These are phyloP conservation scores for Endogone sp. DNA, from an alignment of 192 early-diverging fungal genomes.

Conservation along the genomic window DNA sequence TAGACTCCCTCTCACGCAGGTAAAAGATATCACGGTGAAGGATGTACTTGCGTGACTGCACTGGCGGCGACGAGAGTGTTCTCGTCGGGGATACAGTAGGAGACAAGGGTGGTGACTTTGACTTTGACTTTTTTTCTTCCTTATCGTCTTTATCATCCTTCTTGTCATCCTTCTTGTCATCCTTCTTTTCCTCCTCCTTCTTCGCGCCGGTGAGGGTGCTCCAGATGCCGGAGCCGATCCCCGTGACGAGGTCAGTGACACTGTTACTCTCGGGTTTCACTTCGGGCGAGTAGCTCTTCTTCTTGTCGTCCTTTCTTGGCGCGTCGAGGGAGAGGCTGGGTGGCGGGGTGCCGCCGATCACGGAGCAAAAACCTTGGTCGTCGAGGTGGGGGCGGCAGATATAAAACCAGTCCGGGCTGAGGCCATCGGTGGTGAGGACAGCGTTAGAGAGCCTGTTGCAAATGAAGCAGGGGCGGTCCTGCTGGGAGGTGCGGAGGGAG, in stretches of 20 bases:
- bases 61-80: constrained; percentile 11
- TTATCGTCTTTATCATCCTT: constrained; percentile 8
- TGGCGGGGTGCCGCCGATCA: constrained; percentile 18
- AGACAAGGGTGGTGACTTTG: constrained; percentile 1
- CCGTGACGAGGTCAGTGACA: constrained; percentile 21
- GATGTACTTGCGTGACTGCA: constrained; percentile 36
- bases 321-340: constrained; percentile 24
- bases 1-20: constrained; percentile 36
- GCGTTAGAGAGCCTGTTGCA: constrained; percentile 46
- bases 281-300: constrained; percentile 18
- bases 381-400: constrained; percentile 37
- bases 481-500: constrained; percentile 19
- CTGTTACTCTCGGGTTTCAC: constrained; percentile 26
- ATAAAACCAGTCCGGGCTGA: constrained; percentile 52
- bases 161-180: constrained; percentile 28
- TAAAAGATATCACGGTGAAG: constrained; percentile 46
- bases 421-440: no score
- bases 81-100: background rate
- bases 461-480: constrained; percentile 44
- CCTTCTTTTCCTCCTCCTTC: constrained; percentile 19
- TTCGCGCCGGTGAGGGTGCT: constrained; percentile 16
- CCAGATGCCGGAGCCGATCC: constrained; percentile 28
- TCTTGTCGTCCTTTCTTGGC: no score
- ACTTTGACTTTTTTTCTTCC: background rate
- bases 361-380: constrained; percentile 41